Percentiles rank a stretch among this genome's conserved stretches.
Evolutionary conservation across 164 flowering plant genomes (phyloP).

Genomic region (Aristolochia contorta): DNA sequence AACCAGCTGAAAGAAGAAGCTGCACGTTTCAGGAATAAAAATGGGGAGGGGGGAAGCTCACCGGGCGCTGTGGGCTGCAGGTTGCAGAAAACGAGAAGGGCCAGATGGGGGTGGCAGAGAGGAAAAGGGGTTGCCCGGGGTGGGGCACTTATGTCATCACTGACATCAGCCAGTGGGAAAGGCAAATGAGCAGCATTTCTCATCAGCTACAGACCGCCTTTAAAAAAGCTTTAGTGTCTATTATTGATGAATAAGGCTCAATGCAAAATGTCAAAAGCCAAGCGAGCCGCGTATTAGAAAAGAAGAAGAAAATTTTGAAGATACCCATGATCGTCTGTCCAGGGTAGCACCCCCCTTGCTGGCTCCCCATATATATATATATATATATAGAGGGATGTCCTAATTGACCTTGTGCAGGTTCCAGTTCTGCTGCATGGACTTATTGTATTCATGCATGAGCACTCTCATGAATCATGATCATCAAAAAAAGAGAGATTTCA

Average conservation of each 20-base stretch:
- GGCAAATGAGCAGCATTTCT: neutral
- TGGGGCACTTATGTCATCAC: constrained; percentile 4
- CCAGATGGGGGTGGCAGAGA: neutral
- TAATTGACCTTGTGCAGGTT: too few relatives aligned
- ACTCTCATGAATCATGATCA: too few relatives aligned
- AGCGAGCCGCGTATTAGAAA: neutral
- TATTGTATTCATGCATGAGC: neutral
- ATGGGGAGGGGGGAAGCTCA: neutral
- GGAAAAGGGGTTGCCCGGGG: too few relatives aligned
- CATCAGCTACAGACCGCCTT: neutral
- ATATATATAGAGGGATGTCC: too few relatives aligned
- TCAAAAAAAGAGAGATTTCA: neutral
- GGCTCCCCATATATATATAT: too few relatives aligned
- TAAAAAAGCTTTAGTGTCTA: neutral
- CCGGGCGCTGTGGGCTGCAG: neutral
- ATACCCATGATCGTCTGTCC: neutral
- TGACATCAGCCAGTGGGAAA: constrained; percentile 2
- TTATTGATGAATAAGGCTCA: neutral
- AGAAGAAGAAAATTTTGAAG: neutral
- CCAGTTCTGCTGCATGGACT: too few relatives aligned
- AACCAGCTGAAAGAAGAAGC: neutral
- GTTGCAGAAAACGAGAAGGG: neutral
- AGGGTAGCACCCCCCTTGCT: too few relatives aligned
- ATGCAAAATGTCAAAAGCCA: neutral
- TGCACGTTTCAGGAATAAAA: neutral